Evolutionary conservation across 1,284 basidiomycete genomes (phyloP).

Genomic region (Austroboletus novae-zelandiae): DNA sequence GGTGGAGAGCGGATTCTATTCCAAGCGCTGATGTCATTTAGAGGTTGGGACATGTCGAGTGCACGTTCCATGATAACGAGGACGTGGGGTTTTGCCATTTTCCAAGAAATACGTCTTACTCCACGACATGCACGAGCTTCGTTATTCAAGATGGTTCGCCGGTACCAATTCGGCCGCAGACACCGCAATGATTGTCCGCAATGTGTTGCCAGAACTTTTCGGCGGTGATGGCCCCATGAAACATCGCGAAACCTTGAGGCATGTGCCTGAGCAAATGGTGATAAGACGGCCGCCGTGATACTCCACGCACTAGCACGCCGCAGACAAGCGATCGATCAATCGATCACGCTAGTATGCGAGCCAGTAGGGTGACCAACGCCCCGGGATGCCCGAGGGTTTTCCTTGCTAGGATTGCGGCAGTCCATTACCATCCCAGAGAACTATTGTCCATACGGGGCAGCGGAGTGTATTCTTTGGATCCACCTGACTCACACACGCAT

Average conservation of each 20-base stretch:
- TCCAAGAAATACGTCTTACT: no score
- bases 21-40: no score
- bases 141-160: no score
- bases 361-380: neutral
- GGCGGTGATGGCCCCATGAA: no score
- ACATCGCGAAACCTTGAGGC: neutral
- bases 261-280: neutral
- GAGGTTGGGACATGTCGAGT: no score
- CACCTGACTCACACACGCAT: slow-evolving; percentile 3
- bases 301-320: neutral
- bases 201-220: neutral
- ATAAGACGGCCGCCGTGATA: neutral
- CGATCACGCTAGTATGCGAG: neutral
- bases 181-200: no score
- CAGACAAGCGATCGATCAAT: slow-evolving; percentile 1
- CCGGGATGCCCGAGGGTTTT: slow-evolving; percentile 3
- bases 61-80: no score
- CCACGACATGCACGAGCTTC: no score
- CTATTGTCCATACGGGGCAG: slow-evolving; percentile 9
- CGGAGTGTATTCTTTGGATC: slow-evolving; percentile 1
- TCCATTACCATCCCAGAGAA: neutral
- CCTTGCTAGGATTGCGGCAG: neutral
- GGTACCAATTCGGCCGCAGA: no score
- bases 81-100: no score
- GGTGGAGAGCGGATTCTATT: no score